Evolutionary conservation across 2,329 filamentous ascomycete genomes (phyloP).

Genomic region (Diaporthe aspalathi): DNA sequence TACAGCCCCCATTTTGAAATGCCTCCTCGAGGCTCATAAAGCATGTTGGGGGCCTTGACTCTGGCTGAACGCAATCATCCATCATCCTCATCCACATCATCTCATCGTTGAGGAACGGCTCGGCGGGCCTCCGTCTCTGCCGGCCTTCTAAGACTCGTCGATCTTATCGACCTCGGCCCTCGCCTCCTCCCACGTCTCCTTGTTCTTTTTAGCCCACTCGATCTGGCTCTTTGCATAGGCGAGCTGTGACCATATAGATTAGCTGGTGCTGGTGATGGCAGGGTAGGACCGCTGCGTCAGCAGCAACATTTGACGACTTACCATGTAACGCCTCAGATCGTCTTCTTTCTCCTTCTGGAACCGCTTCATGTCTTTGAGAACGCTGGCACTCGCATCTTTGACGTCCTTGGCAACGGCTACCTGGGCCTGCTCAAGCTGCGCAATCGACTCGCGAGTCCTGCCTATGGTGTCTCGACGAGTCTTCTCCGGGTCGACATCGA

Average conservation of each 20-base stretch:
- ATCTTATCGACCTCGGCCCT: constrained; percentile 90
- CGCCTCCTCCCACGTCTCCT: constrained; percentile 93
- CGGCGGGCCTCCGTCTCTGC: not conserved
- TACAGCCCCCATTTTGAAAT: constrained; percentile 20
- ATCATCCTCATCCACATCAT: constrained; percentile 27
- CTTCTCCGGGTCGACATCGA: constrained; percentile 94
- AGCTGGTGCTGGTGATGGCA: not conserved
- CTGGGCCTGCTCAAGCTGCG: constrained; percentile 89
- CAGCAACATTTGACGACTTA: constrained; percentile 58
- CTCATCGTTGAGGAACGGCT: constrained; percentile 19
- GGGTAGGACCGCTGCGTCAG: constrained; percentile 2
- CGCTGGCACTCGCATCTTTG: constrained; percentile 88
- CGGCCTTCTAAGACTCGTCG: constrained; percentile 63
- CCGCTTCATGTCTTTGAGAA: constrained; percentile 88
- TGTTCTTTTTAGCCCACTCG: constrained; percentile 92
- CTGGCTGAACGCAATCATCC: constrained; percentile 14
- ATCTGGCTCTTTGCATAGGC: constrained; percentile 93
- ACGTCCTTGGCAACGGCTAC: constrained; percentile 91
- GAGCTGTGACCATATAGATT: constrained; percentile 64
- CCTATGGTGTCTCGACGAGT: constrained; percentile 93
- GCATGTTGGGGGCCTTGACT: not conserved
- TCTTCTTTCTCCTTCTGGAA: constrained; percentile 98
- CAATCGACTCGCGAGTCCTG: constrained; percentile 90
- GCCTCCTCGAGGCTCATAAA: not conserved
- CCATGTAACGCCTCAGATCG: constrained; percentile 94